Base-by-base conservation (phyloP, 2,329 filamentous ascomycete species). In the Mycosphaerelloides madeirae region DNA sequence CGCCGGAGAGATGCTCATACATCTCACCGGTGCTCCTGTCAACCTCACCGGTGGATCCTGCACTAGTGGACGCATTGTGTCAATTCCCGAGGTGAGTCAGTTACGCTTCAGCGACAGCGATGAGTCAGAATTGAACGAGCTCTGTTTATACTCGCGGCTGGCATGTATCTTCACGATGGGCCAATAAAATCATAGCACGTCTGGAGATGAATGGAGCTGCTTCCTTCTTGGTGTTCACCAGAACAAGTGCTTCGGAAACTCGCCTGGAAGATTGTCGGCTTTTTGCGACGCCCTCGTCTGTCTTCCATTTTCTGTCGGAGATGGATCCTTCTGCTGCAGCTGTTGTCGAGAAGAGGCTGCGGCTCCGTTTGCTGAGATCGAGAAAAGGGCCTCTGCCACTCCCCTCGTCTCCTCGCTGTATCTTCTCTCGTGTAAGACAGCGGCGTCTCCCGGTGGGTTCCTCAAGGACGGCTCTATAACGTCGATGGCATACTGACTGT, bases 401-500 rank as follows among this genome's bases (percentile, higher is more conserved):
- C 50, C 52, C 28, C 52, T 41, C 11, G 52, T 53, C 38, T 55
- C 50, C 31, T 55, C 47, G 31, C 52, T 55, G 28, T 55, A 55
- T 29, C 52, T 31, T 18, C 48, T 31, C 41, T 53, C 43, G n/a
- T 37, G 29, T 3, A 14, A 11, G 4, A 18, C n/a, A 29, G 18
- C 12, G 12, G 20, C 15, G n/a, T 31, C 11, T 18, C n/a, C 16
- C 18, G 38, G 33, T 12, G 15, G 31, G 13, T 32, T 16, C 13
- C 31, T n/a, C 5, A 32, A 13, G 5, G 13, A n/a, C 6, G 31
- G 13, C 31, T 14, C 13, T 16, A 16, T 18, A 6, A 15, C 33
- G 12, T 35, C 33, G 3, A 14, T 18, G 19, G 15, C 19, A 19
- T 18, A 35, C 19, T 35, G 33, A 19, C 6, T 18, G 11, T 14